These are phyloP conservation scores for Atkinsonella texensis DNA, from an alignment of 2,329 filamentous ascomycete genomes.

Conservation along the genomic window DNA sequence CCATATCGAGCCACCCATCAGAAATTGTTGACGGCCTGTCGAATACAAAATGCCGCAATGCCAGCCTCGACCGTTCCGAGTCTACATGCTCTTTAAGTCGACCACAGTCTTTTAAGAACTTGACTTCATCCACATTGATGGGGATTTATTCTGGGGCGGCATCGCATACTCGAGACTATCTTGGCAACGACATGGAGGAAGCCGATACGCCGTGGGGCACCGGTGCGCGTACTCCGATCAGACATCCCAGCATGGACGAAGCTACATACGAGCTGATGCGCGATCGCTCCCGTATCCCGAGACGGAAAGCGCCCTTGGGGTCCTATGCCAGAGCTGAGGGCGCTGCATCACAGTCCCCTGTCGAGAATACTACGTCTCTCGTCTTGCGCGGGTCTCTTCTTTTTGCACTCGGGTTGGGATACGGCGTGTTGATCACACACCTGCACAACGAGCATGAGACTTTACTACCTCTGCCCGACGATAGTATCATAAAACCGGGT, in stretches of 20 bases:
- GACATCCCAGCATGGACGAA: conserved; percentile 30
- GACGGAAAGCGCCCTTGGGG: conserved; percentile 24
- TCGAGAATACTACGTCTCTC: conserved; percentile 32
- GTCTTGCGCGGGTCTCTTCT: conserved; percentile 50
- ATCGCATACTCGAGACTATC: conserved; percentile 33
- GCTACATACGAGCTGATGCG: conserved; percentile 32
- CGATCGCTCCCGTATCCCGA: conserved; percentile 23
- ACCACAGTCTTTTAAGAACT: conserved; percentile 68
- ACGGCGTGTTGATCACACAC: conserved; percentile 70
- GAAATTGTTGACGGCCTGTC: conserved; percentile 14
- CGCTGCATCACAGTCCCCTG: conserved; percentile 14
- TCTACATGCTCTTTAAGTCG: conserved; percentile 40
- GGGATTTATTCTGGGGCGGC: conserved; percentile 75
- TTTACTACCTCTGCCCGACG: conserved; percentile 46
- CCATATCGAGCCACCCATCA: conserved; percentile 13
- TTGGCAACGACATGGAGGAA: conserved; percentile 35
- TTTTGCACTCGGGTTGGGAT: conserved; percentile 68
- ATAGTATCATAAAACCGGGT: conserved; percentile 25
- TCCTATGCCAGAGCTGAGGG: conserved; percentile 10
- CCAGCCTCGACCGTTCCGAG: conserved; percentile 29
- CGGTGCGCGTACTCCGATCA: conserved; percentile 57
- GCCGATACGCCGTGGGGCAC: conserved; percentile 65
- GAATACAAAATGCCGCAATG: conserved; percentile 25
- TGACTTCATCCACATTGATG: conserved; percentile 79
- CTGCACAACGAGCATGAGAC: conserved; percentile 57